A percentile compares a stretch with the other conserved stretches of the same genome.
Evolutionary conservation across 345 rosid genomes (phyloP).

Genomic region (Clausena lansium): DNA sequence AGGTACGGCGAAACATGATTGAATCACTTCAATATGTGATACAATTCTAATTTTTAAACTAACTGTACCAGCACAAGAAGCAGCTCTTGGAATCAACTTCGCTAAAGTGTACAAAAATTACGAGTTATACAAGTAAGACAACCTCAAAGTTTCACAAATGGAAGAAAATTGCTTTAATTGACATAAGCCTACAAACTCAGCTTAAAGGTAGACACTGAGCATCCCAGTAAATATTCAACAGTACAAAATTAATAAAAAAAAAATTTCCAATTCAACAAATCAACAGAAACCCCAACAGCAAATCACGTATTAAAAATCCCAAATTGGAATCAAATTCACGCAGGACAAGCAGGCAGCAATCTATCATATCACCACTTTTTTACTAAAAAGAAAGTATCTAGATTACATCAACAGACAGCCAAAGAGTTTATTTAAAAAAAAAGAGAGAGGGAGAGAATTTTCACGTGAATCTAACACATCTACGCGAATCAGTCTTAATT

Average conservation of each 20-base stretch:
- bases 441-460: no score
- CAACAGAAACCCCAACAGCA: not conserved
- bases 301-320: not conserved
- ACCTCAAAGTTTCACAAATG: not conserved
- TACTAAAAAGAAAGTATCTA: not conserved
- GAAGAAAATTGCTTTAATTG: not conserved
- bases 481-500: not conserved
- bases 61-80: conserved; percentile 38
- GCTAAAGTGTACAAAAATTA: conserved; percentile 45
- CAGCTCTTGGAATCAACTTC: conserved; percentile 40
- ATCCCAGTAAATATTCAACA: not conserved
- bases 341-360: not conserved
- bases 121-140: conserved; percentile 43
- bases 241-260: not conserved
- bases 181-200: not conserved
- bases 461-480: not conserved
- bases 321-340: not conserved
- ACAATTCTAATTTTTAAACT: not conserved
- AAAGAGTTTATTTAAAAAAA: not conserved
- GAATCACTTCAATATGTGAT: conserved; percentile 16
- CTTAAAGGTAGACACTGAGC: not conserved
- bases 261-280: not conserved
- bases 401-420: not conserved
- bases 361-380: not conserved
- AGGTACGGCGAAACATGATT: conserved; percentile 55